phyloP scores from a whole-genome alignment of 352 stramenopile species.

The Phytophthora ohioensis region DNA sequence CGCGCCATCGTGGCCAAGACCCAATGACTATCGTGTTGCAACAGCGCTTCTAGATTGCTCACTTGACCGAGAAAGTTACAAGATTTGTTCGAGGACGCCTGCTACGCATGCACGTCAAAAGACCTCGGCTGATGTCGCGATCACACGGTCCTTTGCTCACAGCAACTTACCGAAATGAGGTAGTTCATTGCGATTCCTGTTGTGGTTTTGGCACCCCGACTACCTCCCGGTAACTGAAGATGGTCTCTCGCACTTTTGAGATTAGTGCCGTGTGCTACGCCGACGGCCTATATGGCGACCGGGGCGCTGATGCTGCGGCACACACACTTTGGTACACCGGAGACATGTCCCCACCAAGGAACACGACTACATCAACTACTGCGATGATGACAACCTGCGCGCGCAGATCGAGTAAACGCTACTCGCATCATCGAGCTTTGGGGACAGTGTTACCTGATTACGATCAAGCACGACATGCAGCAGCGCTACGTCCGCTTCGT shows the following conservation, averaged over 20 bases:
- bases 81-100: constrained; percentile 10
- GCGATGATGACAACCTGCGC: neutral
- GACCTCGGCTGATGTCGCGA: neutral
- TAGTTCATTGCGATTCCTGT: constrained; percentile 21
- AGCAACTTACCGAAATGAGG: constrained; percentile 15
- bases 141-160: constrained; percentile 4
- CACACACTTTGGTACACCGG: constrained; percentile 6
- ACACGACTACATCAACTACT: neutral
- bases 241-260: neutral
- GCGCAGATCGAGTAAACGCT: constrained; percentile 5
- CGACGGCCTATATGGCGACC: constrained; percentile 8
- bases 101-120: constrained; percentile 27
- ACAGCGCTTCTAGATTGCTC: constrained; percentile 7
- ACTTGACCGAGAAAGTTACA: neutral
- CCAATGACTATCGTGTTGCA: neutral
- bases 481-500: neutral
- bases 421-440: constrained; percentile 3
- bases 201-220: neutral
- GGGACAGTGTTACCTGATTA: neutral
- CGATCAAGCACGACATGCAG: neutral
- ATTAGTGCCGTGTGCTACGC: constrained; percentile 15
- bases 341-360: constrained; percentile 11
- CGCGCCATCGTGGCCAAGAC: constrained; percentile 27
- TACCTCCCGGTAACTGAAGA: constrained; percentile 10
- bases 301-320: constrained; percentile 9